Evolutionary conservation across 805 yeast species (phyloP).

Genomic region (Wickerhamiella bombiphila): DNA sequence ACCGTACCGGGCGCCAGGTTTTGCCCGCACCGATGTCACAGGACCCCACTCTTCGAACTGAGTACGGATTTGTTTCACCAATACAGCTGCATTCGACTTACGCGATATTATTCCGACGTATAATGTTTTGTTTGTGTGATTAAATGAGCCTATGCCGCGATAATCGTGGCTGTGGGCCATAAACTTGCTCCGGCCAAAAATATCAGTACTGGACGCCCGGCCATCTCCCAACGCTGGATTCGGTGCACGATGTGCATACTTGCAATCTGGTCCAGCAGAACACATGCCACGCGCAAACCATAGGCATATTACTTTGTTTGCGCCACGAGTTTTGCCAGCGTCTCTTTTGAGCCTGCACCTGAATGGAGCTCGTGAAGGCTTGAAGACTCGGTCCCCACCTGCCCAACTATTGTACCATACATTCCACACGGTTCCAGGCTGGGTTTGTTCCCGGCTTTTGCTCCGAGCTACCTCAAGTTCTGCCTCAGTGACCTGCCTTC

Average conservation of each 20-base stretch:
- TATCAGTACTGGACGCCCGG: slow-evolving; percentile 54
- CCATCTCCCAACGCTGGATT: slow-evolving; percentile 39
- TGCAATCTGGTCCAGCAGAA: slow-evolving; percentile 59
- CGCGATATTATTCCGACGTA: slow-evolving; percentile 46
- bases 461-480: slow-evolving; percentile 1
- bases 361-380: slow-evolving; percentile 35
- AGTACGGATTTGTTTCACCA: slow-evolving; percentile 29
- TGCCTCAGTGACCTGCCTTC: slow-evolving; percentile 10
- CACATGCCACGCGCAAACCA: slow-evolving; percentile 87
- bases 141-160: slow-evolving; percentile 84
- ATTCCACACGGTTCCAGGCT: slow-evolving; percentile 67
- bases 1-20: slow-evolving; percentile 52
- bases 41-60: slow-evolving; percentile 66
- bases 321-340: slow-evolving; percentile 52
- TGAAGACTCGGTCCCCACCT: slow-evolving; percentile 40
- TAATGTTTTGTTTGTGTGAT: slow-evolving; percentile 52
- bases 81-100: slow-evolving; percentile 24
- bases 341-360: slow-evolving; percentile 48
- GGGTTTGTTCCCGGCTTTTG: slow-evolving; percentile 21
- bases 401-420: slow-evolving; percentile 87
- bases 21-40: slow-evolving; percentile 28
- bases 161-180: slow-evolving; percentile 77
- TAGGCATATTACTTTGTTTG: slow-evolving; percentile 36
- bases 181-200: slow-evolving; percentile 84
- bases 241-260: slow-evolving; percentile 68